phyloP scores from a whole-genome alignment of 108 stramenopile species.

The Nannochloropsis gaditana region DNA sequence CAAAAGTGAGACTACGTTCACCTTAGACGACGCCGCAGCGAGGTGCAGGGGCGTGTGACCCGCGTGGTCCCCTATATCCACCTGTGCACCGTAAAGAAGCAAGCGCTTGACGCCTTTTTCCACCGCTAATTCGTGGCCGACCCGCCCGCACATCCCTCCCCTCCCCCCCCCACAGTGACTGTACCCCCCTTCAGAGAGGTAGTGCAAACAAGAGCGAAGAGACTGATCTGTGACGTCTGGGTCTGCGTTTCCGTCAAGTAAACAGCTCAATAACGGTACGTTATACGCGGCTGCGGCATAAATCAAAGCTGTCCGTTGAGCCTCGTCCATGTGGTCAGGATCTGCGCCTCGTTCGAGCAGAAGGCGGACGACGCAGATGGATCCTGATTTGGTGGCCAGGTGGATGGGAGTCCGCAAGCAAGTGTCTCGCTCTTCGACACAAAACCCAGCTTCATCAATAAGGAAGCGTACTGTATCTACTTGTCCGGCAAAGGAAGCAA shows the following conservation, averaged over 20 bases:
- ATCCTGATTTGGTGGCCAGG: background rate
- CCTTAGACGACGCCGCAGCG: background rate
- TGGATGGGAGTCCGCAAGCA: background rate
- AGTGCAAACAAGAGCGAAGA: constrained; percentile 13
- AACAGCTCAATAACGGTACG: constrained; percentile 13
- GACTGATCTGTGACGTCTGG: background rate
- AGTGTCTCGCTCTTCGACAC: background rate
- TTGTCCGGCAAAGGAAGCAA: background rate
- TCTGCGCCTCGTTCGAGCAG: constrained; percentile 4
- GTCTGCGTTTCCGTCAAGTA: background rate
- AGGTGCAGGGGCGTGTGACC: background rate
- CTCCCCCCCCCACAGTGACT: background rate
- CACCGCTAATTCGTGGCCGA: background rate
- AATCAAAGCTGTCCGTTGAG: background rate
- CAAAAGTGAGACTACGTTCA: background rate
- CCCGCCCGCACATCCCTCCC: background rate
- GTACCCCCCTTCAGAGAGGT: background rate
- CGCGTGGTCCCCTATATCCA: background rate
- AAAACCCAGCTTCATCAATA: background rate
- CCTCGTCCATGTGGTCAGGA: background rate
- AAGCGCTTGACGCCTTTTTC: background rate
- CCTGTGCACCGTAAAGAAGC: background rate
- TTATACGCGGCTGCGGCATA: background rate
- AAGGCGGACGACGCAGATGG: background rate
- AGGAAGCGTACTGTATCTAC: background rate